Evolutionary conservation across 129 eudicot genomes (phyloP).

Genomic region (Helianthus tuberosus): DNA sequence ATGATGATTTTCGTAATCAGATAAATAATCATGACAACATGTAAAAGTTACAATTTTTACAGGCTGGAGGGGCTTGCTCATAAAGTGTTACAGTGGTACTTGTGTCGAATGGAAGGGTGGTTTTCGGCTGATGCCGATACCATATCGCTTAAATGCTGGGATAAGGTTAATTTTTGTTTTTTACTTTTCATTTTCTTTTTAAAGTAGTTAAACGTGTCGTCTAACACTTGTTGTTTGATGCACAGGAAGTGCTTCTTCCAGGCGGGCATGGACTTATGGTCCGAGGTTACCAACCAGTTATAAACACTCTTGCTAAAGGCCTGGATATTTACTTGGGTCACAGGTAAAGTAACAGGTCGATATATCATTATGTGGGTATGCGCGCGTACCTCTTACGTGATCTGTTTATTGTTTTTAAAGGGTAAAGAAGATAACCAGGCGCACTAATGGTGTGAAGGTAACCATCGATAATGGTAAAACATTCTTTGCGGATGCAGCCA

Average conservation of each 20-base stretch:
- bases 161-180: slow-evolving; percentile 45
- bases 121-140: slow-evolving; percentile 98
- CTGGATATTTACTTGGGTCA: slow-evolving; percentile 83
- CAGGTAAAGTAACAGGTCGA: slow-evolving; percentile 43
- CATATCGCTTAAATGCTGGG: slow-evolving; percentile 94
- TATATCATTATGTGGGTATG: not conserved
- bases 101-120: slow-evolving; percentile 99
- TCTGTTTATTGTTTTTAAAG: slow-evolving; percentile 32
- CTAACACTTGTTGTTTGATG: slow-evolving; percentile 4
- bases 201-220: slow-evolving; percentile 2
- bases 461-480: slow-evolving; percentile 75
- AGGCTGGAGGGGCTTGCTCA: slow-evolving; percentile 81
- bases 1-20: not conserved
- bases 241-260: slow-evolving; percentile 89
- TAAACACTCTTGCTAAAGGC: slow-evolving; percentile 93
- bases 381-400: not conserved
- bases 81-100: slow-evolving; percentile 97
- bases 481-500: slow-evolving; percentile 85
- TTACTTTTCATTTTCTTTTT: not conserved
- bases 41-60: not conserved
- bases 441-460: slow-evolving; percentile 72
- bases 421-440: slow-evolving; percentile 67
- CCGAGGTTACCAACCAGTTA: slow-evolving; percentile 87
- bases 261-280: slow-evolving; percentile 99
- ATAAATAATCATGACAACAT: not conserved